Evolutionary conservation across 495 filamentous ascomycete genomes (phyloP).

Genomic region (Amphirosellinia nigrospora): DNA sequence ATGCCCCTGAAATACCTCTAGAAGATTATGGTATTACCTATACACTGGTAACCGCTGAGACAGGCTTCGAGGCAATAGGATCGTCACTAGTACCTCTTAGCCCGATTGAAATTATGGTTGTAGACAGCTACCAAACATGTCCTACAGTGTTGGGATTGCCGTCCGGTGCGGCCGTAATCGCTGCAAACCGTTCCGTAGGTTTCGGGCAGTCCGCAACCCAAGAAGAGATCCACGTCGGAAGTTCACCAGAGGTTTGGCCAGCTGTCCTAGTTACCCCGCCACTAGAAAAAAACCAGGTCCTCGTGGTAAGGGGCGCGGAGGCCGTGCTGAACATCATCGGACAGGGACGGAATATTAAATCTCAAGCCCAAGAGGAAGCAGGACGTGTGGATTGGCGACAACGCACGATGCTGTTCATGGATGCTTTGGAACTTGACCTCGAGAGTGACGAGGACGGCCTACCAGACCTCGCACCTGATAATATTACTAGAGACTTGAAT

Average conservation of each 20-base stretch:
- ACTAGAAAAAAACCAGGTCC: slow-evolving; percentile 8
- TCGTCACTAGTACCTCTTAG: slow-evolving; percentile 11
- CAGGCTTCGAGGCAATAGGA: background rate
- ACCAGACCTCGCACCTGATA: slow-evolving; percentile 29
- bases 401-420: slow-evolving; percentile 40
- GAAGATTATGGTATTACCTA: background rate
- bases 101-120: background rate
- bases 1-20: background rate
- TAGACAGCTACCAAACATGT: background rate
- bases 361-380: slow-evolving; percentile 11
- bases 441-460: slow-evolving; percentile 15
- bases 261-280: slow-evolving; percentile 36
- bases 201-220: slow-evolving; percentile 39
- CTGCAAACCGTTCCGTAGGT: slow-evolving; percentile 34
- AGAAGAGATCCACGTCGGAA: slow-evolving; percentile 36
- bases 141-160: slow-evolving; percentile 27
- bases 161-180: slow-evolving; percentile 28
- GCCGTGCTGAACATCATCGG: slow-evolving; percentile 1
- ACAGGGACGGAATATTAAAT: background rate
- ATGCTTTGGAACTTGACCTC: slow-evolving; percentile 38
- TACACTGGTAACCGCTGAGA: background rate
- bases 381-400: slow-evolving; percentile 21
- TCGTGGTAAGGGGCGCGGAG: slow-evolving; percentile 3
- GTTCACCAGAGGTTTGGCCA: slow-evolving; percentile 36
- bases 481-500: slow-evolving; percentile 29